phyloP scores from a whole-genome alignment of 2,329 filamentous ascomycete genomes.

The Fusarium annulatum region DNA sequence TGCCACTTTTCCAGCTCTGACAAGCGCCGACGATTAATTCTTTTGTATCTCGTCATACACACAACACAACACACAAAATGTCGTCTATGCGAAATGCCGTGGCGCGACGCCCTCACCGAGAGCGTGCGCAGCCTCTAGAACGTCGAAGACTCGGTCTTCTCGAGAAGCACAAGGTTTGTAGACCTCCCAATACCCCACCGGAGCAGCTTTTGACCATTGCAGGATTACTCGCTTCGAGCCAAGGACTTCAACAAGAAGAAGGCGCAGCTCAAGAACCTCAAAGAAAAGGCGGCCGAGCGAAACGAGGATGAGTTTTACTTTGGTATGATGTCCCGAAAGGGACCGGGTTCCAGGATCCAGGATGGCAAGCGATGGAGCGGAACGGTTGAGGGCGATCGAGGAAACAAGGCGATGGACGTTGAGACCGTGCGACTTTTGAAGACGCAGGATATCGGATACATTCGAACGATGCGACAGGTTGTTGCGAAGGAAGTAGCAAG shows the following conservation, averaged over 20 bases:
- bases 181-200: neutral
- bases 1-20: conserved; percentile 42
- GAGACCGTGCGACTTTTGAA: conserved; percentile 72
- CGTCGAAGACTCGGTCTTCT: conserved; percentile 89
- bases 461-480: conserved; percentile 71
- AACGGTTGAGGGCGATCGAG: conserved; percentile 67
- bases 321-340: conserved; percentile 73
- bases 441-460: conserved; percentile 75
- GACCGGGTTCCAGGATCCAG: conserved; percentile 62
- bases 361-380: conserved; percentile 65
- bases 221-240: conserved; percentile 74
- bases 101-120: conserved; percentile 85
- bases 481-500: conserved; percentile 66
- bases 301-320: conserved; percentile 82
- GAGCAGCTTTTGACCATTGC: conserved; percentile 18
- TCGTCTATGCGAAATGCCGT: conserved; percentile 73
- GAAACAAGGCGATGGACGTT: conserved; percentile 64
- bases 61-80: conserved; percentile 50
- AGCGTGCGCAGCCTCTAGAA: conserved; percentile 87
- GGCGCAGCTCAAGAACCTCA: conserved; percentile 66
- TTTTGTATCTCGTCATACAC: neutral
- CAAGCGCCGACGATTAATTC: conserved; percentile 13
- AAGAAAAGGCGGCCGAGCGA: conserved; percentile 70
- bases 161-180: conserved; percentile 87
- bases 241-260: conserved; percentile 76